Evolutionary conservation across 257 asterid genomes (phyloP).

Genomic region (Ajuga chamaepitys): DNA sequence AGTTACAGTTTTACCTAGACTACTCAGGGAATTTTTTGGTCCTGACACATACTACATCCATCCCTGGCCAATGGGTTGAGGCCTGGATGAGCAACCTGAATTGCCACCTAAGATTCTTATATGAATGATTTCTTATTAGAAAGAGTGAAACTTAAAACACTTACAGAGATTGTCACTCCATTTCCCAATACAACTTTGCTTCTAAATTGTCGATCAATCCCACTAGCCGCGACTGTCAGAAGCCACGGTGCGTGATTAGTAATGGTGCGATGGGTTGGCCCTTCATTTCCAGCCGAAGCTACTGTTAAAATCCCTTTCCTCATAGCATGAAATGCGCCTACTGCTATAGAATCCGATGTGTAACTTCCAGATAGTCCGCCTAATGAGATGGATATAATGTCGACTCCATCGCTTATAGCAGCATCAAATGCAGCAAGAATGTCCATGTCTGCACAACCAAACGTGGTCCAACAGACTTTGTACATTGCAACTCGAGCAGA

Average conservation of each 20-base stretch:
- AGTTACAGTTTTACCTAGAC: too few relatives aligned
- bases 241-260: conserved; percentile 88
- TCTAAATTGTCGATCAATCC: conserved; percentile 59
- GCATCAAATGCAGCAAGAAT: conserved; percentile 87
- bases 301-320: conserved; percentile 69
- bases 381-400: conserved; percentile 72
- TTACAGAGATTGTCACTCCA: conserved; percentile 56
- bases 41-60: too few relatives aligned
- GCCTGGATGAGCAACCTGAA: too few relatives aligned
- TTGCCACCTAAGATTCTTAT: too few relatives aligned
- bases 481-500: conserved; percentile 81
- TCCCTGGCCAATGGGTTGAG: too few relatives aligned
- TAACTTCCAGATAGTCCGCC: conserved; percentile 59
- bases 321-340: conserved; percentile 79
- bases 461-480: conserved; percentile 72
- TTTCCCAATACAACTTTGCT: conserved; percentile 63
- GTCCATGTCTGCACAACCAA: conserved; percentile 81
- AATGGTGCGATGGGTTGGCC: conserved; percentile 46
- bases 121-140: too few relatives aligned
- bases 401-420: conserved; percentile 86
- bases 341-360: conserved; percentile 58
- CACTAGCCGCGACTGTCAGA: conserved; percentile 82
- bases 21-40: too few relatives aligned
- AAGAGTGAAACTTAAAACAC: conserved; percentile 1
- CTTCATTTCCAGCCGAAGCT: conserved; percentile 86